Base-by-base conservation (phyloP, 2,329 filamentous ascomycete species). In the Alternaria angustiovoidea region DNA sequence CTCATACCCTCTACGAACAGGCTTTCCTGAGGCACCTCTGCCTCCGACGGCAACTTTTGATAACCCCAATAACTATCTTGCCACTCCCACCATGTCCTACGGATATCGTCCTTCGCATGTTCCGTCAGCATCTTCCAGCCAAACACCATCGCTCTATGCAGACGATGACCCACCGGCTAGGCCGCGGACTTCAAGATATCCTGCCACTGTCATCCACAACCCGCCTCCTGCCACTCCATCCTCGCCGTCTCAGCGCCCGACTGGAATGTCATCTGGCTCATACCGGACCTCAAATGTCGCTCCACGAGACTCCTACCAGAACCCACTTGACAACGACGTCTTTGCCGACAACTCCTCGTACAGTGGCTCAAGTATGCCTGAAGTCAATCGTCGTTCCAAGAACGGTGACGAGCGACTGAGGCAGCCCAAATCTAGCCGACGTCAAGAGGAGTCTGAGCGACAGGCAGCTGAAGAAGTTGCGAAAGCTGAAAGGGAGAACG, bases 1-100 rank as follows among this genome's bases (percentile, higher is more conserved):
- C 14, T 76, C 74, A 5, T 72, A 71, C 51, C 68, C 68, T 4
- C 52, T 76, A 12, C 69, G 70, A 7, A 78, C 75, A 24, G 75
- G 75, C 4, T 73, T 68, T 16, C 71, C 74, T n/a, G 75, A 78
- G 11, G 63, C 69, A 39, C 52, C 69, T 16, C 43, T 73, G 39
- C 63, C 69, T 34, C 65, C 70, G 3, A 51, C 60, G 26, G 26
- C 65, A 30, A 28, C 64, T 8, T 70, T 66, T 34, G 57, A 59
- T 18, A 65, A 66, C 7, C 47, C 66, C 42, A 57, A 61, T n/a
- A 62, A 57, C 14, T 75, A 73, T 57, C 64, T 54, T 36, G 57
- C 71, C 6, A 66, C 68, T 8, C 61, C 66, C 36, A 61, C 61
- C 38, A 52, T 65, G 24, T 60, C 72, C 12, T 66, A 67, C 22